Evolutionary conservation across 2,329 filamentous ascomycete genomes (phyloP).

Genomic region (Coniella lustricola): DNA sequence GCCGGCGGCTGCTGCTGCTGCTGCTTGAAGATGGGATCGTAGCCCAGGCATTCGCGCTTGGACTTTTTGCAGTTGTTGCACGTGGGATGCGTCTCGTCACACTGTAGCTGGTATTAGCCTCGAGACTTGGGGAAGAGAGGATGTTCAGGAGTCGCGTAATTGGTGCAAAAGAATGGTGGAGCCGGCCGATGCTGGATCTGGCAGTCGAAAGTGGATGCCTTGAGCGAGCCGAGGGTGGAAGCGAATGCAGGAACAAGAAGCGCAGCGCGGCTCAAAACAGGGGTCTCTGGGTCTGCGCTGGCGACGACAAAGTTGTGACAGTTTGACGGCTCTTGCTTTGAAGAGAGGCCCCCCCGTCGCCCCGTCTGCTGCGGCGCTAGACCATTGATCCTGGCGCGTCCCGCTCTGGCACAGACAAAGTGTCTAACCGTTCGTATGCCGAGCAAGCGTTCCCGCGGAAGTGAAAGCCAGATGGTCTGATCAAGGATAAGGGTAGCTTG

Average conservation of each 20-base stretch:
- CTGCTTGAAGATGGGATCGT: conserved; percentile 80
- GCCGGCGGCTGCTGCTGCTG: neutral
- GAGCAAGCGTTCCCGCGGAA: too few species aligned
- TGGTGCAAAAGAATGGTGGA: neutral
- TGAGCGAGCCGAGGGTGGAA: conserved; percentile 6
- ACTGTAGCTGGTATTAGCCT: conserved; percentile 44
- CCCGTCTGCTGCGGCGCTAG: neutral
- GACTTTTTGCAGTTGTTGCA: conserved; percentile 89
- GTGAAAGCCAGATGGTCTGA: too few species aligned
- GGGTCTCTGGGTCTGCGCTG: neutral
- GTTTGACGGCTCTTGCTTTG: neutral
- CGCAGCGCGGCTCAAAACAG: neutral
- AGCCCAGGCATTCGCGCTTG: conserved; percentile 78
- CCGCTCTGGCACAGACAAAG: neutral
- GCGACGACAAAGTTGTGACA: too few species aligned
- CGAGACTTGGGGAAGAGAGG: neutral
- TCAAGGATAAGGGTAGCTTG: neutral
- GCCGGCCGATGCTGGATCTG: neutral
- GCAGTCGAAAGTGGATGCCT: neutral
- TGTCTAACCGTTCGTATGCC: too few species aligned
- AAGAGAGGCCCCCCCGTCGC: too few species aligned
- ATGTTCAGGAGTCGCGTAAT: too few species aligned
- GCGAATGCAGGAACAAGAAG: conserved; percentile 8
- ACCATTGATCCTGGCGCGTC: neutral
- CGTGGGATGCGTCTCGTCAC: conserved; percentile 88